Base-by-base conservation (phyloP, 2,329 filamentous ascomycete species). In the Alternaria alternata region DNA sequence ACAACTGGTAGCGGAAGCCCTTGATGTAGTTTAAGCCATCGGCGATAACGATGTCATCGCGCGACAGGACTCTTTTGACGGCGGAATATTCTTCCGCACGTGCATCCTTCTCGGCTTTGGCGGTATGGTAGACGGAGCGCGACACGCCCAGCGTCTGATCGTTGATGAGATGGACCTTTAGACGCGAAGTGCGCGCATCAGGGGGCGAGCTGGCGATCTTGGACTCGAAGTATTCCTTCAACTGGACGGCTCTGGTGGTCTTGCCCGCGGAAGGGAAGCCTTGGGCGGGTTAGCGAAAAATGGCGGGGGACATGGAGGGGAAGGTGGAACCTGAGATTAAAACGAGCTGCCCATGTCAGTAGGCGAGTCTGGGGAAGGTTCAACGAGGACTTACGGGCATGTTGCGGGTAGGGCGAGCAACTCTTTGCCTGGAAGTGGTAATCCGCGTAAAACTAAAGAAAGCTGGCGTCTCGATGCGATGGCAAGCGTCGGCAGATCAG, bases 21-120 rank as follows among this genome's bases (percentile, higher is more conserved):
- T 95, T 95, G 81, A 96, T 96, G 79, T 95, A 96, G 79, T 95
- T 95, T 61, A 92, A 81, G 1, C 89, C 88, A 75, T 96, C 92
- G 16, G 93, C 86, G 47, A 96, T 87, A 53, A 95, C 91, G 59
- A 96, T 88, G 72, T 92, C 90, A 70, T 88, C 87, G 57, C 88
- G 86, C 61, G 86, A 88, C 30, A 96, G 83, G 49, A 89, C 85
- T 43, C 92, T 85, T 82, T 94, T 94, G 46, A 94, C 89, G 61
- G 92, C 91, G 61, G 86, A 92, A 76, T 91, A 92, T 56, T 92
- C 83, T 42, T 88, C 85, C 2, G 92, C 92, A 26, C 92, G 87
- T 1, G 91, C 92, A 79, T 94, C 90, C 77, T 96, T 96, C 75
- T 96, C 92, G 1, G 88, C 86, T 69, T 91, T 91, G 59, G 91